Base-by-base conservation (phyloP, 2,329 filamentous ascomycete species). In the Aspergillus udagawae region DNA sequence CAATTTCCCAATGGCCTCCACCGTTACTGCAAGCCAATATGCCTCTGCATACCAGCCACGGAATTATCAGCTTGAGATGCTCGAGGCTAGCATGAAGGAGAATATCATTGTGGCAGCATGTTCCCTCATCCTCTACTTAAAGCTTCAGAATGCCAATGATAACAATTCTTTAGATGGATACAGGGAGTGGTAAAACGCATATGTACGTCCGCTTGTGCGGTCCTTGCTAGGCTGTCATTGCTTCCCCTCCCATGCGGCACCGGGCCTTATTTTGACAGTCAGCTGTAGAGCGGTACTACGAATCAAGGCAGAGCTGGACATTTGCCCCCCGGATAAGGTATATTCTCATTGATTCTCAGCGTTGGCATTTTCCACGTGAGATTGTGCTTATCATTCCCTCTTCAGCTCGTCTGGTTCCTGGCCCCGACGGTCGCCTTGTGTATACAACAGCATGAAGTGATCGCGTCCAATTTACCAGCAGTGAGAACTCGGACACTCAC, bases 51-150 rank as follows among this genome's bases (percentile, higher is more conserved):
- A 66, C 45, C 63, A 62, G 32, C 65, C 75, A 2, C 71, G 88
- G 49, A 83, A 82, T 1, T 93, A 92, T 65, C 89, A 93, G 72
- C 68, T 83, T 21, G 90, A 92, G 73, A 92, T 93, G 89, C 79
- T 90, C 53, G 81, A 87, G 57, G 81, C 83, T 66, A 91, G 88
- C 65, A 76, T 90, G 65, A 80, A 82, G 59, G 76, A 80, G 49
- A 92, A 92, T 68, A 83, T 88, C 32, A 90, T 92, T 63, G 84
- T 91, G 53, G 84, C 84, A 27, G 88, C 90, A 76, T 62, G 73
- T 64, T 44, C 21, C 32, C 32, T 38, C 28, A 23, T 50, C 14
- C 20, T 8, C 28, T 3, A 12, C 5, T 20, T 3, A 4, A 6
- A 7, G 9, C 2, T 7, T 47, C 20, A 35, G 28, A 45, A 41